Conservation (phyloP, 2,329 filamentous ascomycete genomes). For the Penicillium sp. region DNA sequence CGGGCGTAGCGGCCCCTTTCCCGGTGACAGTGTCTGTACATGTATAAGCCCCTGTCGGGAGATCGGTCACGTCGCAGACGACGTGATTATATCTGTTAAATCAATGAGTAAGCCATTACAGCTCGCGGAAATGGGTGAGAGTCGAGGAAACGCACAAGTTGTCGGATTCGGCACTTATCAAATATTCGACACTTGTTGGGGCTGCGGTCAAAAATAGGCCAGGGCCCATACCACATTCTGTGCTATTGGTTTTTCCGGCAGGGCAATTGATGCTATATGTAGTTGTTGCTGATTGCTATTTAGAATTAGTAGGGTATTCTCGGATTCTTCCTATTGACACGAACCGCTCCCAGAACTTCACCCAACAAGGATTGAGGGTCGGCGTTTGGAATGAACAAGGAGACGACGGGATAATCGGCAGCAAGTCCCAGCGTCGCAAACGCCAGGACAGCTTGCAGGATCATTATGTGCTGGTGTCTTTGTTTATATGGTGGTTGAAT, state of each 20-base stretch:
- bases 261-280: conserved; percentile 31
- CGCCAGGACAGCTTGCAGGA: conserved; percentile 13
- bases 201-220: conserved; percentile 26
- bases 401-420: conserved; percentile 24
- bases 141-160: conserved; percentile 10
- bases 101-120: background rate
- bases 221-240: conserved; percentile 30
- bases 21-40: conserved; percentile 21
- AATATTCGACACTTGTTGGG: conserved; percentile 12
- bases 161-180: conserved; percentile 6
- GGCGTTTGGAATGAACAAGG: conserved; percentile 26
- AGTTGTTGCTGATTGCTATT: conserved; percentile 26
- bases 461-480: conserved; percentile 11
- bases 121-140: background rate
- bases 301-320: background rate
- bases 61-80: conserved; percentile 20
- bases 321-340: background rate
- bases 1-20: conserved; percentile 15
- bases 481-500: background rate
- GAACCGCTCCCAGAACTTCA: conserved; percentile 28
- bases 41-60: conserved; percentile 20
- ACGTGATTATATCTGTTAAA: conserved; percentile 15
- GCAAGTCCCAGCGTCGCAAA: conserved; percentile 22
- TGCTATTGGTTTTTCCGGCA: conserved; percentile 21
- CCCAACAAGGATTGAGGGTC: conserved; percentile 28